Conservation (phyloP, 2,329 filamentous ascomycete species). For the Alternaria sp. region DNA sequence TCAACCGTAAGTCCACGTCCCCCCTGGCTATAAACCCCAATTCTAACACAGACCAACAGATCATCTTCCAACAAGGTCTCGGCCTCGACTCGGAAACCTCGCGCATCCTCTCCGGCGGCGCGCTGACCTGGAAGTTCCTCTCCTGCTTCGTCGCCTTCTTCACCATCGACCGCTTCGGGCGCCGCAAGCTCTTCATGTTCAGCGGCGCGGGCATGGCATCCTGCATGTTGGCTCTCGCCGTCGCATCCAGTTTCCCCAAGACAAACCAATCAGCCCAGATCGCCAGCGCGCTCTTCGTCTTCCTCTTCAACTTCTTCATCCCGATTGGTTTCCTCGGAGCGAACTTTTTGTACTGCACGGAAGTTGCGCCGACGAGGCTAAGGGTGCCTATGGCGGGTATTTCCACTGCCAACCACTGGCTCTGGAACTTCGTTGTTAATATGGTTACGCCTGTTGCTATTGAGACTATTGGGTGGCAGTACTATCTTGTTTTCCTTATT, state of each 20-base stretch:
- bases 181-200: slow-evolving; percentile 63
- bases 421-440: slow-evolving; percentile 49
- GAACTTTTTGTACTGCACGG: slow-evolving; percentile 67
- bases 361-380: slow-evolving; percentile 61
- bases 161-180: slow-evolving; percentile 72
- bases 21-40: background rate
- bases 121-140: slow-evolving; percentile 64
- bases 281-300: slow-evolving; percentile 63
- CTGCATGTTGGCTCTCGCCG: slow-evolving; percentile 62
- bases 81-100: slow-evolving; percentile 57
- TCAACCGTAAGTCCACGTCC: slow-evolving; percentile 57
- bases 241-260: slow-evolving; percentile 58
- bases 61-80: slow-evolving; percentile 52
- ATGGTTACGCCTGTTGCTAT: slow-evolving; percentile 52
- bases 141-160: slow-evolving; percentile 71
- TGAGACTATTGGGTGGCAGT: slow-evolving; percentile 59
- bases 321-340: slow-evolving; percentile 65
- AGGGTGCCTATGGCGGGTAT: slow-evolving; percentile 64
- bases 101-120: slow-evolving; percentile 67
- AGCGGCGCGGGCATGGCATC: slow-evolving; percentile 60
- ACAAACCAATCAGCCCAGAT: slow-evolving; percentile 58
- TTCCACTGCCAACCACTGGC: slow-evolving; percentile 60
- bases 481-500: slow-evolving; percentile 60
- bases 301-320: slow-evolving; percentile 67
- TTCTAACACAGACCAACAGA: slow-evolving; percentile 26